Conservation (phyloP, 768 basidiomycete species). For the Phanerodontia chrysosporium region DNA sequence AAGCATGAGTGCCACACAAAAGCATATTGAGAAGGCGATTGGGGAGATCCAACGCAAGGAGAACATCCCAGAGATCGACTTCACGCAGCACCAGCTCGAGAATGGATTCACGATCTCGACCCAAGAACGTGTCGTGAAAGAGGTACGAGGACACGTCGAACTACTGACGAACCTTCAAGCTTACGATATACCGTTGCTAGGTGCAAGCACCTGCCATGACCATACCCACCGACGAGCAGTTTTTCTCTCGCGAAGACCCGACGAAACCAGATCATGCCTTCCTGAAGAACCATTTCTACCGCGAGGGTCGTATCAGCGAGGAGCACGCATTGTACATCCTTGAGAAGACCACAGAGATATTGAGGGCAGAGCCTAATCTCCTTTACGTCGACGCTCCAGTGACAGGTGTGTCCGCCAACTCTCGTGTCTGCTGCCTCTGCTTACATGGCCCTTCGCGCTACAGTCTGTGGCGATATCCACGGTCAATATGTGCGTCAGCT, state of each 20-base stretch:
- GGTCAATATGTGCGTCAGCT: slow-evolving; percentile 87
- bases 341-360: slow-evolving; percentile 77
- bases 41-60: slow-evolving; percentile 54
- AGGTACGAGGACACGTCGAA: slow-evolving; percentile 48
- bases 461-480: slow-evolving; percentile 90
- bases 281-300: slow-evolving; percentile 98
- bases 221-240: slow-evolving; percentile 89
- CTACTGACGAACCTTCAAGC: not conserved
- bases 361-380: slow-evolving; percentile 84
- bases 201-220: slow-evolving; percentile 97
- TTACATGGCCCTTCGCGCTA: not conserved
- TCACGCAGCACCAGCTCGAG: slow-evolving; percentile 87
- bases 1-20: slow-evolving; percentile 27
- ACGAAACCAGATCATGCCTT: slow-evolving; percentile 93
- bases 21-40: slow-evolving; percentile 64
- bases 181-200: slow-evolving; percentile 33
- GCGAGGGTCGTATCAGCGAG: slow-evolving; percentile 90
- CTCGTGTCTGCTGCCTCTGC: too few species aligned
- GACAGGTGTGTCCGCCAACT: slow-evolving; percentile 58
- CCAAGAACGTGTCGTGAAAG: slow-evolving; percentile 93
- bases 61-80: slow-evolving; percentile 68
- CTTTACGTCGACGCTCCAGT: slow-evolving; percentile 95
- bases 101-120: slow-evolving; percentile 91
- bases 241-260: slow-evolving; percentile 81
- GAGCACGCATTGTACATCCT: slow-evolving; percentile 95